Percentiles rank a stretch among this genome's conserved stretches.
These are phyloP conservation scores for Irpex lacteus DNA, from an alignment of 1,284 basidiomycete genomes.

Conservation along the genomic window DNA sequence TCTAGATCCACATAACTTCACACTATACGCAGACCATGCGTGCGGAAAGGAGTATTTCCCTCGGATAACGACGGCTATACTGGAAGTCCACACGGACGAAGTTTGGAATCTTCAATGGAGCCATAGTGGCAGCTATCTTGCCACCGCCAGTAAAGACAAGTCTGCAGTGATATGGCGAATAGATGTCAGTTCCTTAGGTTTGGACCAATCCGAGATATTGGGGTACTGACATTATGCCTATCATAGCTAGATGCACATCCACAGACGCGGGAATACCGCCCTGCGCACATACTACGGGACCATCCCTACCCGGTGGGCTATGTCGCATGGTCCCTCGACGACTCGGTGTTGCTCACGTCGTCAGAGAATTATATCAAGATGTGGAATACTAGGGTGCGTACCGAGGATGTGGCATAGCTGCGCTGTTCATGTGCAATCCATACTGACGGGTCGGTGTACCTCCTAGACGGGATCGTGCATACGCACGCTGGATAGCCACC, in stretches of 20 bases:
- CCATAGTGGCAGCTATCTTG: conserved; percentile 82
- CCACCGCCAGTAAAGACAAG: conserved; percentile 86
- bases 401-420: background rate
- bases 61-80: conserved; percentile 76
- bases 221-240: background rate
- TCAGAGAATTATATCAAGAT: conserved; percentile 79
- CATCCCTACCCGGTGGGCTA: conserved; percentile 78
- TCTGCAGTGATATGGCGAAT: conserved; percentile 89
- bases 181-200: conserved; percentile 50
- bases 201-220: background rate
- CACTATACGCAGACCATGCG: conserved; percentile 83
- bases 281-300: conserved; percentile 63
- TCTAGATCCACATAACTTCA: conserved; percentile 58
- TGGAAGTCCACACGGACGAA: conserved; percentile 87
- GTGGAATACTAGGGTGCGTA: conserved; percentile 80
- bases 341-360: conserved; percentile 77
- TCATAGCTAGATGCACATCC: conserved; percentile 46
- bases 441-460: conserved; percentile 4
- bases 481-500: conserved; percentile 67
- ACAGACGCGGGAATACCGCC: conserved; percentile 55
- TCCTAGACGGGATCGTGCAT: conserved; percentile 67
- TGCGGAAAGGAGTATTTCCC: conserved; percentile 86
- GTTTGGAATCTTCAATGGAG: conserved; percentile 98
- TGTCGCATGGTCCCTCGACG: conserved; percentile 89
- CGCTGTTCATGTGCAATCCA: background rate